These are phyloP conservation scores for Dryas integrifolia DNA, from an alignment of 331 rosid genomes.

Conservation along the genomic window DNA sequence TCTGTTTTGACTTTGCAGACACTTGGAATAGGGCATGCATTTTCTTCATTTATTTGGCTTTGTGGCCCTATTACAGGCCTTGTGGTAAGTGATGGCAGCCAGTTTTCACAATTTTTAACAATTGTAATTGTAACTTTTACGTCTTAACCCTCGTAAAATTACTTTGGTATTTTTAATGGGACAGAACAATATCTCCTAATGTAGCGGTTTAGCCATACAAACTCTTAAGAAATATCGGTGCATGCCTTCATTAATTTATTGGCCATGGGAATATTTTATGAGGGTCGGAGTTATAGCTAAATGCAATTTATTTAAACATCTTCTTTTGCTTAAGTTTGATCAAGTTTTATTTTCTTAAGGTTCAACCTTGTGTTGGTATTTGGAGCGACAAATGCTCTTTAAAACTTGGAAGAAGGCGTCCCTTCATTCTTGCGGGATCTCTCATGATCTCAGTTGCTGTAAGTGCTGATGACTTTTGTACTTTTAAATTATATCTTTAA, in stretches of 20 bases:
- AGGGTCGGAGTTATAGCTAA: neutral
- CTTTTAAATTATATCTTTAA: constrained; percentile 6
- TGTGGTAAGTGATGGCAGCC: constrained; percentile 63
- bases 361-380: constrained; percentile 95
- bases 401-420: constrained; percentile 90
- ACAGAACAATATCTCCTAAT: neutral
- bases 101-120: neutral
- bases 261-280: neutral
- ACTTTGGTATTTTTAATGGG: neutral
- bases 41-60: constrained; percentile 98
- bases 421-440: constrained; percentile 92
- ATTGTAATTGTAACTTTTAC: neutral
- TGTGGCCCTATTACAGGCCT: constrained; percentile 99
- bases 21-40: constrained; percentile 93
- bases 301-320: neutral
- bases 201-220: neutral
- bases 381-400: constrained; percentile 98
- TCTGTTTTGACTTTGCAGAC: constrained; percentile 59
- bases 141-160: neutral
- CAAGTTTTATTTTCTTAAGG: constrained; percentile 38
- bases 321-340: neutral
- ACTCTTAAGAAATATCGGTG: neutral
- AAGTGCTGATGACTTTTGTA: constrained; percentile 35
- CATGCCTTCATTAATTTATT: constrained; percentile 1
- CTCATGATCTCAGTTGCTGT: constrained; percentile 79